phyloP scores from a whole-genome alignment of 2,329 filamentous ascomycete species.

The Neopestalotiopsis rosae region DNA sequence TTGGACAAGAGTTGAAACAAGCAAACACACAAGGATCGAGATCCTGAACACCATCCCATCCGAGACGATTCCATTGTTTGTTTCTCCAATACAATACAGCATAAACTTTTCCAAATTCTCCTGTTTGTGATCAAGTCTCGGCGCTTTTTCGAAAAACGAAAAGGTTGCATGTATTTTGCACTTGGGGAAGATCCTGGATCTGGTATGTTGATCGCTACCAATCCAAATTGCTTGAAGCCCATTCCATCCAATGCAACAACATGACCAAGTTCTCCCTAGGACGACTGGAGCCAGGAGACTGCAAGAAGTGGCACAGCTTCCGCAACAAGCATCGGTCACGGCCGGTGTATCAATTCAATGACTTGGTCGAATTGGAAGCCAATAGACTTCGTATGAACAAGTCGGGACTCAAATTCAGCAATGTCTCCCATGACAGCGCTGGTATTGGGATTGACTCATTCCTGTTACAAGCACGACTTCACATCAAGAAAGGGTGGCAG shows the following conservation, averaged over 20 bases:
- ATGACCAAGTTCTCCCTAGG: conserved; percentile 1
- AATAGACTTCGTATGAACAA: background rate
- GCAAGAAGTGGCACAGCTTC: background rate
- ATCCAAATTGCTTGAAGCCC: no score
- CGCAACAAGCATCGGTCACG: background rate
- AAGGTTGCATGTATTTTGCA: background rate
- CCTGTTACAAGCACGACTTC: background rate
- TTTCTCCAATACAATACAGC: background rate
- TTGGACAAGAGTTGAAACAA: background rate
- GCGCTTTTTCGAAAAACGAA: background rate
- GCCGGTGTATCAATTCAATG: background rate
- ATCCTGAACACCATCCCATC: background rate
- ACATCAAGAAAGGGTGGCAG: background rate
- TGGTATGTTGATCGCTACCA: background rate
- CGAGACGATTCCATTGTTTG: background rate
- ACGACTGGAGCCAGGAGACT: background rate
- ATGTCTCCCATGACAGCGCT: no score
- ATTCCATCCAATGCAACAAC: background rate
- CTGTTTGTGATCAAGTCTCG: background rate
- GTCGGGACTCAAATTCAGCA: no score
- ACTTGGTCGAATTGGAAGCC: background rate
- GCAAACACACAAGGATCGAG: background rate
- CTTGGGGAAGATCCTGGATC: background rate
- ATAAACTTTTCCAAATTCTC: background rate
- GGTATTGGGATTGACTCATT: background rate